A percentile compares a stretch with the other conserved stretches of the same genome.
phyloP scores from a whole-genome alignment of 345 rosid genomes.

The Combretum micranthum region DNA sequence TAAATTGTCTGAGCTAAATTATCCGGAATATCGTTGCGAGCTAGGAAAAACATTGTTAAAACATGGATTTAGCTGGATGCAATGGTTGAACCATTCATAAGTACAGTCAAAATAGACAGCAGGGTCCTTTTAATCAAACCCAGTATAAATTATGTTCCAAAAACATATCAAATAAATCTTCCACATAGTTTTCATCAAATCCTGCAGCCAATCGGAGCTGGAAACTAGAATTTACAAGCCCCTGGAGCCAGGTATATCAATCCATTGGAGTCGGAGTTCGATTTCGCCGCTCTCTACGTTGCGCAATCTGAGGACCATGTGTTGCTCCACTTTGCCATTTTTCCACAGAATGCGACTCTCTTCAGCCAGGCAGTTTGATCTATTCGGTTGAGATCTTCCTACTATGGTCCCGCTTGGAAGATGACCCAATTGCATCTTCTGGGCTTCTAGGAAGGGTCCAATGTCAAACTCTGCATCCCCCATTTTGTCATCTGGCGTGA shows the following conservation, averaged over 20 bases:
- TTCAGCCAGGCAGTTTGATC: slow-evolving; percentile 30
- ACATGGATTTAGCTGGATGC: no score
- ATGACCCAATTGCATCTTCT: slow-evolving; percentile 33
- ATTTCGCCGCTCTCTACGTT: slow-evolving; percentile 42
- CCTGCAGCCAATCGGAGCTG: no score
- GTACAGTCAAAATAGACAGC: no score
- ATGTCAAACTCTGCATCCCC: slow-evolving; percentile 73
- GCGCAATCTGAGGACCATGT: slow-evolving; percentile 25
- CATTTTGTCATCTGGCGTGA: slow-evolving; percentile 77
- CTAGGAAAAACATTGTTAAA: no score
- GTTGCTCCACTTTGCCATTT: slow-evolving; percentile 20
- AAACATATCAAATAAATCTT: no score
- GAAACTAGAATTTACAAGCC: no score
- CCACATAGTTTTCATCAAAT: no score
- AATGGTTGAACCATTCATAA: no score
- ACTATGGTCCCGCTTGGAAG: slow-evolving; percentile 26
- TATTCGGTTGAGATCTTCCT: slow-evolving; percentile 13
- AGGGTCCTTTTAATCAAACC: no score
- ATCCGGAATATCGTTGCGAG: no score
- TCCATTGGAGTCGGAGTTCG: slow-evolving; percentile 35
- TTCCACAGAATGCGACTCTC: slow-evolving; percentile 20
- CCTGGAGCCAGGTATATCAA: slow-evolving; percentile 9
- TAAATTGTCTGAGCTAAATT: no score
- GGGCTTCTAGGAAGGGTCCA: slow-evolving; percentile 34
- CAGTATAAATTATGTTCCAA: no score